These are phyloP conservation scores for Tephrocybe sp. DNA, from an alignment of 768 basidiomycete genomes.

Conservation along the genomic window DNA sequence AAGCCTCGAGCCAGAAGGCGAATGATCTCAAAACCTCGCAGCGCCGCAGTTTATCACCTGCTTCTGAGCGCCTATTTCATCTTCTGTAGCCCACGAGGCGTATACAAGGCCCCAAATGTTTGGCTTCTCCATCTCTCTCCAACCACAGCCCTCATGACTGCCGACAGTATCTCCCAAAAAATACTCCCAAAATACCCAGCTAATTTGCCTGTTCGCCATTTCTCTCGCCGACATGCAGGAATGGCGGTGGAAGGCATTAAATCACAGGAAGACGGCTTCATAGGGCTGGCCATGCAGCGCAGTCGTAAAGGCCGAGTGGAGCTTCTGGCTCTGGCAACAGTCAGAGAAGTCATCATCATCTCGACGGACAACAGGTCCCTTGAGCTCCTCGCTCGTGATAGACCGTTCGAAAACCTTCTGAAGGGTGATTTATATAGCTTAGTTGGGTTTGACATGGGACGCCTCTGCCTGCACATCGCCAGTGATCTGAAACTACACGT, in stretches of 20 bases:
- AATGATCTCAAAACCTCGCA: background rate
- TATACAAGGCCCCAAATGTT: background rate
- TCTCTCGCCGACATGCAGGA: conserved; percentile 15
- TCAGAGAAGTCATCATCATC: conserved; percentile 10
- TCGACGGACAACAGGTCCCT: background rate
- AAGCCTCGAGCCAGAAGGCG: background rate
- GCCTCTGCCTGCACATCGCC: conserved; percentile 31
- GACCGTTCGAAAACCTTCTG: conserved; percentile 19
- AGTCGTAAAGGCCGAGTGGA: conserved; percentile 3
- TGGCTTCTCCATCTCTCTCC: background rate
- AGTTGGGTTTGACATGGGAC: conserved; percentile 37
- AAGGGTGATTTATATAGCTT: conserved; percentile 17
- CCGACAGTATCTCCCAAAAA: conserved; percentile 10
- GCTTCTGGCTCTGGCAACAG: conserved; percentile 15
- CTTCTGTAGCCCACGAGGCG: conserved; percentile 1
- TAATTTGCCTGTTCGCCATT: conserved; percentile 7
- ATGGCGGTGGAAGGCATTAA: conserved; percentile 2
- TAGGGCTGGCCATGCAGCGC: conserved; percentile 13
- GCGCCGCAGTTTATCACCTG: background rate
- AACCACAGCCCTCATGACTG: conserved; percentile 3
- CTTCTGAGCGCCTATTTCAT: conserved; percentile 2
- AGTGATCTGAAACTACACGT: conserved; percentile 26
- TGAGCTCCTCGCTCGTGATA: conserved; percentile 10
- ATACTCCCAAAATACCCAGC: conserved; percentile 1
- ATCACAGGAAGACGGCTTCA: background rate